A percentile compares a stretch with the other conserved stretches of the same genome.
Evolutionary conservation across 495 filamentous ascomycete genomes (phyloP).

Genomic region (Aspergillus conjunctus): DNA sequence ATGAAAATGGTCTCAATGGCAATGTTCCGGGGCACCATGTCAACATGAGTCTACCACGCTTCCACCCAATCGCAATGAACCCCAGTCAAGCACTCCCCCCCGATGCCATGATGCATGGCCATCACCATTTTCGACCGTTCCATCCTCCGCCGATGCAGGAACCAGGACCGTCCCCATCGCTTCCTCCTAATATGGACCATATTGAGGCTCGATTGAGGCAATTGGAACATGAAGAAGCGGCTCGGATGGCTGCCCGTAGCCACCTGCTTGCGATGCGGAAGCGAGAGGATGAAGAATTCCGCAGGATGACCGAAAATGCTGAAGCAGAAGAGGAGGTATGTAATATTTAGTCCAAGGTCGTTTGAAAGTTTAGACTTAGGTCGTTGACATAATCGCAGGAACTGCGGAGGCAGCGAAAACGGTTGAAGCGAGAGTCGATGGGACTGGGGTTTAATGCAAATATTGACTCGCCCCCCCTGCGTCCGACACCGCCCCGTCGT

Average conservation of each 20-base stretch:
- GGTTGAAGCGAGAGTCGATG: constrained; percentile 52
- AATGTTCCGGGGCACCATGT: constrained; percentile 34
- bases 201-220: constrained; percentile 49
- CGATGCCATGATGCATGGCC: constrained; percentile 42
- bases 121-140: constrained; percentile 45
- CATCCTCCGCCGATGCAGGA: constrained; percentile 41
- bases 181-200: constrained; percentile 41
- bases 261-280: constrained; percentile 48
- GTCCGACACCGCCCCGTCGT: constrained; percentile 47
- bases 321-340: constrained; percentile 53
- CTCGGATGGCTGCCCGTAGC: constrained; percentile 46
- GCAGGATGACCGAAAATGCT: constrained; percentile 49
- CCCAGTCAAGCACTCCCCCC: constrained; percentile 41
- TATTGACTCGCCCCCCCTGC: constrained; percentile 47
- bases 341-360: too few species aligned
- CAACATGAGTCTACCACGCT: constrained; percentile 42
- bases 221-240: constrained; percentile 52
- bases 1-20: constrained; percentile 42
- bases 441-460: constrained; percentile 40
- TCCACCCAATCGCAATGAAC: constrained; percentile 53
- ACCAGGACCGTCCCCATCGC: constrained; percentile 32
- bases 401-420: constrained; percentile 49
- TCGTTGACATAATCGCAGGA: too few species aligned
- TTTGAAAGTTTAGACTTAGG: too few species aligned
- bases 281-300: constrained; percentile 53